Percentiles rank a stretch among this genome's conserved stretches.
phyloP scores from a whole-genome alignment of 2,329 filamentous ascomycete genomes.

The Trichoderma lentiforme region DNA sequence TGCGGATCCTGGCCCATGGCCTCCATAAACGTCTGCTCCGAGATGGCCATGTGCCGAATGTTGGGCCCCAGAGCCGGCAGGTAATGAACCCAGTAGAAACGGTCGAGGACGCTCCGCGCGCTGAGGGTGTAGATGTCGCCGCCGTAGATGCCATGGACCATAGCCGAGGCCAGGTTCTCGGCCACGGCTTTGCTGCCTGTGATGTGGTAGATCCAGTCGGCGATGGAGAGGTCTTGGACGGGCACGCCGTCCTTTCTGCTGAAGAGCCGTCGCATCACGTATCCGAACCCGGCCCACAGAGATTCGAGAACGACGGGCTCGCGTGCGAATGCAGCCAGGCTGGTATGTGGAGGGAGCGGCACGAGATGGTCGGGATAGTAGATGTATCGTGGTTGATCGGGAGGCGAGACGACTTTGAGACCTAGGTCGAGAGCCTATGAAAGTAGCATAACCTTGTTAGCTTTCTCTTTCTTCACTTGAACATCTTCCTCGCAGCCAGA shows the following conservation, averaged over 20 bases:
- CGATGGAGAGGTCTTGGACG: constrained; percentile 33
- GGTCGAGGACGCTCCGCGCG: constrained; percentile 54
- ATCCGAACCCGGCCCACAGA: constrained; percentile 28
- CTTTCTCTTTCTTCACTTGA: neutral
- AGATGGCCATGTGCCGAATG: constrained; percentile 39
- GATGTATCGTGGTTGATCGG: constrained; percentile 60
- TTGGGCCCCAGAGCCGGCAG: constrained; percentile 32
- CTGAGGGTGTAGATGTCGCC: constrained; percentile 83
- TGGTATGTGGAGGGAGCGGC: constrained; percentile 30
- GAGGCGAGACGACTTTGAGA: constrained; percentile 48
- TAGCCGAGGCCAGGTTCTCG: constrained; percentile 72
- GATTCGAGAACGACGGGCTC: constrained; percentile 35
- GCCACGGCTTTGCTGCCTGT: constrained; percentile 42
- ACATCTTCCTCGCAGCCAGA: neutral
- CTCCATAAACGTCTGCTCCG: constrained; percentile 31
- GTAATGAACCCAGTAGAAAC: constrained; percentile 32
- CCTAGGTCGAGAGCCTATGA: constrained; percentile 35
- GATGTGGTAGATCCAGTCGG: constrained; percentile 35
- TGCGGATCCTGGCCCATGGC: constrained; percentile 29
- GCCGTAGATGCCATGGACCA: constrained; percentile 86
- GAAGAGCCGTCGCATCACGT: constrained; percentile 24
- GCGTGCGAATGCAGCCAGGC: constrained; percentile 27
- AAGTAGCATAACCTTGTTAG: neutral
- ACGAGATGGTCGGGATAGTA: constrained; percentile 78
- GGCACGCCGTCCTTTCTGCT: constrained; percentile 23